phyloP scores from a whole-genome alignment of 169 alveolate species.

The Fabrea salina region DNA sequence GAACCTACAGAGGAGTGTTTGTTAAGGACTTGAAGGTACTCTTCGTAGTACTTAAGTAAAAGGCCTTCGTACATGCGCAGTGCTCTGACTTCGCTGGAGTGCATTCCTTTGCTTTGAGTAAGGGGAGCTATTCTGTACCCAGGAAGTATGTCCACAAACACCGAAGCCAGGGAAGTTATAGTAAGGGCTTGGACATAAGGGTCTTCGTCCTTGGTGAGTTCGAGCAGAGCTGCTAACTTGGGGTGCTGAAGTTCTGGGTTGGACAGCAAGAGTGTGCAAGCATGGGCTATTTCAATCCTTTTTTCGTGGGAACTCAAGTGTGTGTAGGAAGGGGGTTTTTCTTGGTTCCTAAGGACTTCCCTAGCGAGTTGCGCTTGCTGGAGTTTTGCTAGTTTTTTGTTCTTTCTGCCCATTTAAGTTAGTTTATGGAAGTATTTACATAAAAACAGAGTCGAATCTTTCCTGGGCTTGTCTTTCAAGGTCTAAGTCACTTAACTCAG shows the following conservation, averaged over 20 bases:
- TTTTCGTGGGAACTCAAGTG: neutral
- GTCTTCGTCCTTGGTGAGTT: neutral
- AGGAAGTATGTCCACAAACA: slow-evolving; percentile 23
- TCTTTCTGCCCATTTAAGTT: slow-evolving; percentile 27
- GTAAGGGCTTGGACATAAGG: slow-evolving; percentile 12
- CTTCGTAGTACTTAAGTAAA: neutral
- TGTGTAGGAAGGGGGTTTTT: neutral
- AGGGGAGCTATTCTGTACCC: neutral
- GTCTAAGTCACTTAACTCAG: too few species aligned
- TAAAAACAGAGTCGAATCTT: too few species aligned
- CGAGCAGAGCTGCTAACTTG: neutral
- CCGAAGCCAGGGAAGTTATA: slow-evolving; percentile 7
- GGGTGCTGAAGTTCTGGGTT: slow-evolving; percentile 27
- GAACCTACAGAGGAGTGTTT: neutral
- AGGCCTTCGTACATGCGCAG: neutral
- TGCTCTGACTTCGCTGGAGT: slow-evolving; percentile 17
- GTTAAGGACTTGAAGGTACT: neutral
- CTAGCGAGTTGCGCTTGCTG: slow-evolving; percentile 22
- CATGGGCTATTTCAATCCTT: slow-evolving; percentile 25
- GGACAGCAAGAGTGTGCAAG: neutral
- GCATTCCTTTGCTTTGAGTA: neutral
- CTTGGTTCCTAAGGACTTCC: neutral
- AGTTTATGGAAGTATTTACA: too few species aligned
- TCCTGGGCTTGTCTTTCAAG: too few species aligned
- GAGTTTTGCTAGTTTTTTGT: slow-evolving; percentile 11